Evolutionary conservation across 208 protist genomes (phyloP).

Genomic region (Crithidia sp.): DNA sequence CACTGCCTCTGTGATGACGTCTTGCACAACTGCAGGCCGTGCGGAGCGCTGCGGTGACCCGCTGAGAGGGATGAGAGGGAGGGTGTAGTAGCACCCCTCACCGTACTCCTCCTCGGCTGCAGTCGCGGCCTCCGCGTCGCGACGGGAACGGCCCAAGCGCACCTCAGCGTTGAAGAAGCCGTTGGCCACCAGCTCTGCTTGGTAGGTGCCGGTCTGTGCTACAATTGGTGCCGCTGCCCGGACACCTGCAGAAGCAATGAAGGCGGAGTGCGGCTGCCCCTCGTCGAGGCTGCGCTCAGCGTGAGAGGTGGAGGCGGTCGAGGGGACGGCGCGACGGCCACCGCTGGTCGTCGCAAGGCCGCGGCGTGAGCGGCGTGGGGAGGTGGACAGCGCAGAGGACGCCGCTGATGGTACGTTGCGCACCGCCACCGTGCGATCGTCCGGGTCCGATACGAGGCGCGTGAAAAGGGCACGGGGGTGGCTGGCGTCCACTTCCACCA

Average conservation of each 20-base stretch:
- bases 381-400: background rate
- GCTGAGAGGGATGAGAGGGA: background rate
- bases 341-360: background rate
- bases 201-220: background rate
- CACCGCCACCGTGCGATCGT: slow-evolving; percentile 17
- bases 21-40: background rate
- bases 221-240: no score
- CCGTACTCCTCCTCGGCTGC: slow-evolving; percentile 9
- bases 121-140: background rate
- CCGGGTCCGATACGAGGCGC: slow-evolving; percentile 13
- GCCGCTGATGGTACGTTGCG: background rate
- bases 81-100: slow-evolving; percentile 20
- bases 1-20: background rate
- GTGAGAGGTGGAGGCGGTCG: background rate
- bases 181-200: slow-evolving; percentile 22
- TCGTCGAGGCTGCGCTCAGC: background rate
- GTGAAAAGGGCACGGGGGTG: slow-evolving; percentile 15
- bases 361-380: background rate
- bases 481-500: slow-evolving; percentile 16
- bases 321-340: no score
- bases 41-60: background rate
- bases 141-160: background rate
- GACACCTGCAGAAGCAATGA: background rate
- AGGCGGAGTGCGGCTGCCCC: background rate
- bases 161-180: slow-evolving; percentile 19